Conservation (phyloP, 306 rosid genomes). For the Lathyrus aphaca region DNA sequence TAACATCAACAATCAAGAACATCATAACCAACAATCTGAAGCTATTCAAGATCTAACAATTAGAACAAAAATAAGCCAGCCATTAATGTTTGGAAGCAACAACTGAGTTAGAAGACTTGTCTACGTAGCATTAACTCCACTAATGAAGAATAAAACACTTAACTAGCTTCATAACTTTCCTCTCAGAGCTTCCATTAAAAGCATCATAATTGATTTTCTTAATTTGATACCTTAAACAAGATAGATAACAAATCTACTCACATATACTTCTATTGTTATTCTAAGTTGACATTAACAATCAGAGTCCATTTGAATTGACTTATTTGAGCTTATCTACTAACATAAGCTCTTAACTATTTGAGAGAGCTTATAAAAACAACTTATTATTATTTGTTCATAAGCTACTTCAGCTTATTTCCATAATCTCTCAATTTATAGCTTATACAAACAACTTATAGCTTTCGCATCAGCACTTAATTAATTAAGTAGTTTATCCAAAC, state of each 20-base stretch:
- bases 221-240: neutral
- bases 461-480: neutral
- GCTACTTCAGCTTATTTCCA: neutral
- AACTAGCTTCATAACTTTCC: constrained; percentile 19
- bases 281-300: neutral
- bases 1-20: constrained; percentile 10
- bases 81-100: constrained; percentile 13
- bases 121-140: constrained; percentile 14
- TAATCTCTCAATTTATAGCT: neutral
- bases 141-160: neutral
- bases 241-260: constrained; percentile 8
- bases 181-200: constrained; percentile 17
- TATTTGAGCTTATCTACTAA: neutral
- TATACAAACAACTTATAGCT: neutral
- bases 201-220: constrained; percentile 8
- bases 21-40: constrained; percentile 19
- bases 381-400: neutral
- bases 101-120: neutral
- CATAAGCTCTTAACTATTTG: neutral
- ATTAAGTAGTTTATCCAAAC: neutral
- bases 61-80: constrained; percentile 29
- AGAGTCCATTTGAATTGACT: neutral
- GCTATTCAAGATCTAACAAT: constrained; percentile 4
- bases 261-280: neutral
- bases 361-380: neutral